Evolutionary conservation across 805 yeast genomes (phyloP).

Genomic region (Zygoascus bituminiphila): DNA sequence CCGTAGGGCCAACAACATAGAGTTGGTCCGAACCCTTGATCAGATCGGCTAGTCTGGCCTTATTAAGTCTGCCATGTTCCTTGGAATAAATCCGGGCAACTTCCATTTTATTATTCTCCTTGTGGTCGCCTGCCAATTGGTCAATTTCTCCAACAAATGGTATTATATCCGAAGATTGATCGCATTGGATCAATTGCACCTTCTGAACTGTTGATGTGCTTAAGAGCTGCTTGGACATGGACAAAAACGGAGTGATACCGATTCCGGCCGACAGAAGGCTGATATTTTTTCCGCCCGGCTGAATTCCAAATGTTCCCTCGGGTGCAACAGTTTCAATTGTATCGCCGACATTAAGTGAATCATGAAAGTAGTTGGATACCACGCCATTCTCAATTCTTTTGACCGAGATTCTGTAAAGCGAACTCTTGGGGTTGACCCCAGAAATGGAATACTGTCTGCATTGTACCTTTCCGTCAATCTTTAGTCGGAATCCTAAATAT

Average conservation of each 20-base stretch:
- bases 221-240: constrained; percentile 40
- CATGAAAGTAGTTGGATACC: constrained; percentile 45
- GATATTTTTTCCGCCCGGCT: background rate
- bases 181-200: constrained; percentile 33
- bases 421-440: constrained; percentile 17
- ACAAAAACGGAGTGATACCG: constrained; percentile 57
- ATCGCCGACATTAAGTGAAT: constrained; percentile 41
- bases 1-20: constrained; percentile 19
- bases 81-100: constrained; percentile 6
- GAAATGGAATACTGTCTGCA: constrained; percentile 58
- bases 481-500: constrained; percentile 33
- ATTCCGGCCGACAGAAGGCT: constrained; percentile 53
- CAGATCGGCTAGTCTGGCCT: constrained; percentile 1
- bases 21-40: constrained; percentile 6
- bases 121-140: constrained; percentile 7
- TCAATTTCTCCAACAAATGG: constrained; percentile 14
- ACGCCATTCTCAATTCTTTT: constrained; percentile 40
- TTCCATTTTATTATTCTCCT: constrained; percentile 4
- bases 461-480: constrained; percentile 32
- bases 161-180: constrained; percentile 16
- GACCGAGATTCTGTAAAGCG: constrained; percentile 49
- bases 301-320: constrained; percentile 40
- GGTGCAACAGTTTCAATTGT: constrained; percentile 48
- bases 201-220: constrained; percentile 22
- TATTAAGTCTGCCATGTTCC: background rate